phyloP scores from a whole-genome alignment of 2,329 filamentous ascomycete genomes.

The Thyridium curvatum region DNA sequence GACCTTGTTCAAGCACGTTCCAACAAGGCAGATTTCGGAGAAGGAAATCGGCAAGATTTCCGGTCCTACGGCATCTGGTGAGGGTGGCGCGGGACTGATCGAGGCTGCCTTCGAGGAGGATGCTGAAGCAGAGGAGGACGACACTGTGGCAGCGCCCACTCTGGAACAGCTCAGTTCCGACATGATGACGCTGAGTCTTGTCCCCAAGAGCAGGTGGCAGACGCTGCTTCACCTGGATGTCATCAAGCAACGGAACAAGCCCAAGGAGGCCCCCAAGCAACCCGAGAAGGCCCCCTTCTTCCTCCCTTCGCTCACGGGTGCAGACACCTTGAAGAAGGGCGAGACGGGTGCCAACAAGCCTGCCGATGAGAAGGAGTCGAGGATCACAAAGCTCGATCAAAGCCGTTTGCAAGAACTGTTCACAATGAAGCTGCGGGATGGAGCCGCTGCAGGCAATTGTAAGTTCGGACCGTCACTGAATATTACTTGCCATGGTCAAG shows the following conservation, averaged over 20 bases:
- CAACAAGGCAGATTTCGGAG: constrained; percentile 78
- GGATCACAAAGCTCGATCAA: constrained; percentile 63
- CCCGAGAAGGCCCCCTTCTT: constrained; percentile 77
- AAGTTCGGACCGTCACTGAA: too few relatives aligned
- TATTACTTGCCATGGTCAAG: constrained; percentile 1
- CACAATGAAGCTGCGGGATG: constrained; percentile 48
- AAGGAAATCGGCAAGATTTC: constrained; percentile 60
- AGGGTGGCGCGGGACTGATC: constrained; percentile 69
- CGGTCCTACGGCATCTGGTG: constrained; percentile 73
- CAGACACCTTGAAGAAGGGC: constrained; percentile 16
- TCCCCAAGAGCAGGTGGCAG: constrained; percentile 91
- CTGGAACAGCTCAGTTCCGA: constrained; percentile 75
- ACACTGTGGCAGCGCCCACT: constrained; percentile 45
- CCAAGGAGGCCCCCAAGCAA: constrained; percentile 81
- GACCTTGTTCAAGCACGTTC: constrained; percentile 80
- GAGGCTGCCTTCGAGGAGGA: constrained; percentile 67
- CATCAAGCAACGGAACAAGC: constrained; percentile 91
- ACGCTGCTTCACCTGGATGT: constrained; percentile 86
- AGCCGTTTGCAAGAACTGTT: constrained; percentile 52
- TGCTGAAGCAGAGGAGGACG: constrained; percentile 38
- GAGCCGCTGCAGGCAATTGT: constrained; percentile 54
- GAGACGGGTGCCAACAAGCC: constrained; percentile 15
- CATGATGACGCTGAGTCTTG: constrained; percentile 81
- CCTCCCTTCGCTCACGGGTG: constrained; percentile 12
- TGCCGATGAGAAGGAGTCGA: constrained; percentile 45